phyloP scores from a whole-genome alignment of 2,329 filamentous ascomycete genomes.

The Diaporthe ampelina region DNA sequence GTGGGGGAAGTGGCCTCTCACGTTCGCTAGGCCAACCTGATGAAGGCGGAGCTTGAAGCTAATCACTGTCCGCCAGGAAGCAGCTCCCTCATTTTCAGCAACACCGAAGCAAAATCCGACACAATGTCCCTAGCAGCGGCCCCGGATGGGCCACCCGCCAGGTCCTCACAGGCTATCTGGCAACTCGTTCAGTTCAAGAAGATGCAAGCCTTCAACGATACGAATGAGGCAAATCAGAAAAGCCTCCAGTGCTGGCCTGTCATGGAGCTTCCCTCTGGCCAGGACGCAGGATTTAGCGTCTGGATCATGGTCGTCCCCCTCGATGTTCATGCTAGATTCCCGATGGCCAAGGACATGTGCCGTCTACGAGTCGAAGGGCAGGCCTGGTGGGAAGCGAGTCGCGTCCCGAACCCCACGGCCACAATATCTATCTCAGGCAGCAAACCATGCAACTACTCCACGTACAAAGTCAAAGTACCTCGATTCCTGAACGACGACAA shows the following conservation, averaged over 20 bases:
- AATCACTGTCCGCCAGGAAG: background rate
- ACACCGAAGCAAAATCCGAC: fast-evolving
- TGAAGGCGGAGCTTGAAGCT: background rate
- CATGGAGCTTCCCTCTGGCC: fast-evolving
- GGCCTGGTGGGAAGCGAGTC: background rate
- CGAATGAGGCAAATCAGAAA: background rate
- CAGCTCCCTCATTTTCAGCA: background rate
- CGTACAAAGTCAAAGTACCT: background rate
- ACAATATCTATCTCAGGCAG: background rate
- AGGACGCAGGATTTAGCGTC: background rate
- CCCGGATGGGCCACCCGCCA: too few species aligned
- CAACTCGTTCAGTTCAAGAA: background rate
- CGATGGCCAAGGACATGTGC: background rate
- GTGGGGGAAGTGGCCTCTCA: too few species aligned
- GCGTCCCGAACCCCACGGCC: background rate
- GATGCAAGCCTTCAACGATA: background rate
- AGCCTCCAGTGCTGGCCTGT: background rate
- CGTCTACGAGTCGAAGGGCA: background rate
- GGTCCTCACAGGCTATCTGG: background rate
- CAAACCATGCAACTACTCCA: fast-evolving
- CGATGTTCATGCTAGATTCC: background rate
- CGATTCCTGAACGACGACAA: too few species aligned
- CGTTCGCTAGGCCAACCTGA: background rate
- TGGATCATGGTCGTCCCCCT: background rate
- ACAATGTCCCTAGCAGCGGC: background rate